A percentile compares a stretch with the other conserved stretches of the same genome.
Conservation (phyloP, 306 rosid genomes). For the Quercus aquifolioides region DNA sequence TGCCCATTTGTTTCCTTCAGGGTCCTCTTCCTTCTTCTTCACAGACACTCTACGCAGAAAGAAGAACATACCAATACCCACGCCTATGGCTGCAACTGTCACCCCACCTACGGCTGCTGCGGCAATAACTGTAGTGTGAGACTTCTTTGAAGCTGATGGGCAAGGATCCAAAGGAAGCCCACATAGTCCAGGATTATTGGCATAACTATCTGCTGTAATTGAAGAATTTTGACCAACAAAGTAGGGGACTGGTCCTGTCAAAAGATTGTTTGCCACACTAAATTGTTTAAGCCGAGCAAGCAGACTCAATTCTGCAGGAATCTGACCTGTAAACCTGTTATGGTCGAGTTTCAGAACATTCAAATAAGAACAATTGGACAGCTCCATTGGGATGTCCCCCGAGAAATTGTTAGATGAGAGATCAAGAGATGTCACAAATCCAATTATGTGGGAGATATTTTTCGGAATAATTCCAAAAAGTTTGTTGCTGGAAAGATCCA, state of each 20-base stretch:
- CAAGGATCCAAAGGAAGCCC: conserved; percentile 30
- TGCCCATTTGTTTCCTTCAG: conserved; percentile 98
- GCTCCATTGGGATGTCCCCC: conserved; percentile 43
- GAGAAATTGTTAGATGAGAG: conserved; percentile 70
- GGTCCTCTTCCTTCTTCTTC: conserved; percentile 76
- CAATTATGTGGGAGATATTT: conserved; percentile 15
- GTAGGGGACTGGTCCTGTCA: conserved; percentile 53
- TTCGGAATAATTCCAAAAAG: conserved; percentile 53
- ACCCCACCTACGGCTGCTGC: conserved; percentile 78
- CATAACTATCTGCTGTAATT: conserved; percentile 1
- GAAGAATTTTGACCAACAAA: neutral
- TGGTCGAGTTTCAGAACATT: conserved; percentile 58
- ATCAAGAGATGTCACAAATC: conserved; percentile 42
- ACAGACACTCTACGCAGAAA: conserved; percentile 50
- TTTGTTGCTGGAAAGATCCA: conserved; percentile 70
- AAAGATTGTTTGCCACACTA: conserved; percentile 49
- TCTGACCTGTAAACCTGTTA: conserved; percentile 55
- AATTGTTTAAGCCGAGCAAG: conserved; percentile 25
- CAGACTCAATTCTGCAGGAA: conserved; percentile 41
- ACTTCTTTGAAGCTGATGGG: conserved; percentile 8
- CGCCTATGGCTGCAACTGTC: conserved; percentile 46
- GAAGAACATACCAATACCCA: conserved; percentile 56
- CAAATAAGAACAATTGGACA: conserved; percentile 51
- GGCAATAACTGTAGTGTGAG: conserved; percentile 55
- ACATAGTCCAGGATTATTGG: conserved; percentile 71